Percentiles rank a stretch among this genome's conserved stretches.
phyloP scores from a whole-genome alignment of 140 eudicot genomes.

The Bidens hawaiensis region DNA sequence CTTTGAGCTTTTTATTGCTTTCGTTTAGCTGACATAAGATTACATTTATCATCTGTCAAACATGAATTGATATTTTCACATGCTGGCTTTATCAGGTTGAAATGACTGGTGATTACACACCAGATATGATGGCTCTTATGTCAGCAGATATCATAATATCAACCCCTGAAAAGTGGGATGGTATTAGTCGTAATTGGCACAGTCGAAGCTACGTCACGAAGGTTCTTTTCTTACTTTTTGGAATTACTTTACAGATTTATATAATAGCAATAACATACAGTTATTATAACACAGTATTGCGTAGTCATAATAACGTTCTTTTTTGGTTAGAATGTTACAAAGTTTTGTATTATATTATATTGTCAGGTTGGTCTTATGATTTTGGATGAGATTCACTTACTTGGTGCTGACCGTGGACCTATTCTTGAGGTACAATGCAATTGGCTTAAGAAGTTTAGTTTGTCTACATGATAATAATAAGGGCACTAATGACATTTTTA shows the following conservation, averaged over 20 bases:
- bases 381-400: conserved; percentile 95
- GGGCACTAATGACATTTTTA: neutral
- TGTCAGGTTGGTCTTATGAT: conserved; percentile 93
- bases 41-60: conserved; percentile 9
- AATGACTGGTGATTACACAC: conserved; percentile 96
- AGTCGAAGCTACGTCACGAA: conserved; percentile 89
- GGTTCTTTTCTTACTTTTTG: conserved; percentile 37
- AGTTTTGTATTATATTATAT: conserved; percentile 1
- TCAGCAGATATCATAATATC: conserved; percentile 96
- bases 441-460: neutral
- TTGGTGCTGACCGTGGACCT: conserved; percentile 99
- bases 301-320: neutral
- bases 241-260: neutral
- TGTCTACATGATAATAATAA: neutral
- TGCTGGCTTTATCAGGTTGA: conserved; percentile 63
- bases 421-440: conserved; percentile 79
- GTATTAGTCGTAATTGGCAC: conserved; percentile 99
- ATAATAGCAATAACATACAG: neutral
- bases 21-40: neutral
- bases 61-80: conserved; percentile 15
- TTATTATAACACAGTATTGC: neutral
- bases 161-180: conserved; percentile 99
- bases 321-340: conserved; percentile 9
- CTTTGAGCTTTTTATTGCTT: neutral
- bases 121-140: conserved; percentile 81